Evolutionary conservation across 73 alveolate genomes (phyloP).

Genomic region (Strombidium stylifer): DNA sequence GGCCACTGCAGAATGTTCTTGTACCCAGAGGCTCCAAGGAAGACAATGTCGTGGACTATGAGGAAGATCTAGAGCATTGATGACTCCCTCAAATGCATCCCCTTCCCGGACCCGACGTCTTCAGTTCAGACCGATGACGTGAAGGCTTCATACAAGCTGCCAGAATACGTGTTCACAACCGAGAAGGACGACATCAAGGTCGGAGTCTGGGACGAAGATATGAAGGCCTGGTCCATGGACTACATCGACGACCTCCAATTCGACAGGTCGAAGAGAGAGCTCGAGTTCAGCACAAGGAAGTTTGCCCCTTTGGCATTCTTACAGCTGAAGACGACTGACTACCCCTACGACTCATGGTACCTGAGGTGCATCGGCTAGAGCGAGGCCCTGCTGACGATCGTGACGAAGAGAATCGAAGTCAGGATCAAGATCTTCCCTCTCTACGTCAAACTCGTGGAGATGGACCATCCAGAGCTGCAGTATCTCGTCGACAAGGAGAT

Average conservation of each 20-base stretch:
- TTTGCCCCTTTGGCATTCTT: constrained; percentile 70
- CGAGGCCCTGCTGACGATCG: constrained; percentile 61
- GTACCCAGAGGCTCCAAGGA: constrained; percentile 54
- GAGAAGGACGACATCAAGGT: constrained; percentile 71
- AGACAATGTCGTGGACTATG: constrained; percentile 46
- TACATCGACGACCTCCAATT: constrained; percentile 53
- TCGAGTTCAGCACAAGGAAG: constrained; percentile 51
- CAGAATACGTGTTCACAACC: constrained; percentile 62
- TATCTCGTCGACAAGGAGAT: constrained; percentile 52
- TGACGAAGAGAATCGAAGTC: constrained; percentile 56
- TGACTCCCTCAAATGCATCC: constrained; percentile 26
- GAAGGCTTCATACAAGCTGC: constrained; percentile 45
- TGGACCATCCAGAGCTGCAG: constrained; percentile 64
- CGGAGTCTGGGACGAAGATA: constrained; percentile 64
- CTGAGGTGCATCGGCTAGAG: constrained; percentile 72
- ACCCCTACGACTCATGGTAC: constrained; percentile 73
- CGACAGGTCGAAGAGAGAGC: constrained; percentile 40
- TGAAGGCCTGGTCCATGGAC: constrained; percentile 64
- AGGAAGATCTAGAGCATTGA: constrained; percentile 32
- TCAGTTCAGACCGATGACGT: constrained; percentile 19
- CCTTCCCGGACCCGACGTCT: constrained; percentile 42
- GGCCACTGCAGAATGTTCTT: constrained; percentile 57
- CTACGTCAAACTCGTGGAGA: constrained; percentile 55
- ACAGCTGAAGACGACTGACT: constrained; percentile 70
- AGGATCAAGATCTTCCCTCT: constrained; percentile 73